These are phyloP conservation scores for Thymus quinquecostatus DNA, from an alignment of 257 asterid genomes.

Conservation along the genomic window DNA sequence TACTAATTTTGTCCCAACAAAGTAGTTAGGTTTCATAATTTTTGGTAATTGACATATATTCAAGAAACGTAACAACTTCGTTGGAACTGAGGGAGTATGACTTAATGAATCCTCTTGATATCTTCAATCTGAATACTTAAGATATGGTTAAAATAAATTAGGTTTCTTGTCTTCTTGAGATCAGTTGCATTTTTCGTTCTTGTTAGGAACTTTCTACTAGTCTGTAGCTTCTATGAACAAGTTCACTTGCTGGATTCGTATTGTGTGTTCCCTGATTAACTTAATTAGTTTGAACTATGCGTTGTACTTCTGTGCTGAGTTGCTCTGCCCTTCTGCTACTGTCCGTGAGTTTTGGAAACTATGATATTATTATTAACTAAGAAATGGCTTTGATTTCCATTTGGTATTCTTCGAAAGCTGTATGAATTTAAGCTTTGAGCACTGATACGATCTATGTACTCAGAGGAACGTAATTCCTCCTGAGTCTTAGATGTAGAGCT, in stretches of 20 bases:
- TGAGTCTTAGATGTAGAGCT: too few species aligned
- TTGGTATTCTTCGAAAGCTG: neutral
- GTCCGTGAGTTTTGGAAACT: neutral
- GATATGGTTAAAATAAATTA: too few species aligned
- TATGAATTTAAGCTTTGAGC: conserved; percentile 5
- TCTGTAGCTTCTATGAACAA: neutral
- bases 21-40: too few species aligned
- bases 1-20: too few species aligned
- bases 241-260: neutral
- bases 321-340: neutral
- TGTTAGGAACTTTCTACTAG: too few species aligned
- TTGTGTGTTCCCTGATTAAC: neutral
- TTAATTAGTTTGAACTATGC: neutral
- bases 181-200: neutral
- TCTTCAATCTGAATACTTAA: too few species aligned
- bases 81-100: too few species aligned
- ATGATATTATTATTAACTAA: neutral
- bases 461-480: neutral
- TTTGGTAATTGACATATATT: too few species aligned
- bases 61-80: too few species aligned
- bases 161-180: neutral
- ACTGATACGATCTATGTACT: conserved; percentile 11
- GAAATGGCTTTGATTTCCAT: neutral
- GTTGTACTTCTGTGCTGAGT: too few species aligned
- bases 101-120: too few species aligned